phyloP scores from a whole-genome alignment of 371 early-diverging fungal genomes.

The Sporodiniella umbellata region DNA sequence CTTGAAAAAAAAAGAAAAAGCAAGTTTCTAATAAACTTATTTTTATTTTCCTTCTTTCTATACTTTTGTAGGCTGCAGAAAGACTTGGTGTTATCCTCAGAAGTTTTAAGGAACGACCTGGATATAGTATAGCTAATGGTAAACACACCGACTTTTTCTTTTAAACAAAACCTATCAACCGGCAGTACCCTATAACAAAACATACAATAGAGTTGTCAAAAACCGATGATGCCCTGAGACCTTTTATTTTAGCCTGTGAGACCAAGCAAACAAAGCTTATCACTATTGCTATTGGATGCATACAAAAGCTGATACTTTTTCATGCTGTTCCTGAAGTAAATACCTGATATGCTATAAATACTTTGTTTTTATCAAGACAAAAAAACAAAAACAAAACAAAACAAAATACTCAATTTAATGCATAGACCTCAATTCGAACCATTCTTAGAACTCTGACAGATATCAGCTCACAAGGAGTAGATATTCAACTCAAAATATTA shows the following conservation, averaged over 20 bases:
- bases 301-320: constrained; percentile 84
- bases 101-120: constrained; percentile 59
- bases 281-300: constrained; percentile 82
- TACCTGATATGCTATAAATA: no score
- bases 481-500: constrained; percentile 90
- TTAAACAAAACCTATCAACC: no score
- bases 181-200: no score
- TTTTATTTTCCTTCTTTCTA: no score
- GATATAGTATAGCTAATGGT: constrained; percentile 55
- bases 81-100: constrained; percentile 54
- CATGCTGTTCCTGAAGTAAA: constrained; percentile 80
- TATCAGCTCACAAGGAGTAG: constrained; percentile 70
- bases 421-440: constrained; percentile 62
- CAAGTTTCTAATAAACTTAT: no score
- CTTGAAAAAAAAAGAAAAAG: no score
- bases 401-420: background rate
- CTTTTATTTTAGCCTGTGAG: constrained; percentile 88
- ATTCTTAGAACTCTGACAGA: constrained; percentile 74
- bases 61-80: constrained; percentile 51
- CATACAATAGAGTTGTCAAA: constrained; percentile 80
- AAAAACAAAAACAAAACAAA: background rate
- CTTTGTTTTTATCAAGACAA: no score
- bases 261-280: constrained; percentile 84
- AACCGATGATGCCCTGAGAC: constrained; percentile 80
- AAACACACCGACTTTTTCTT: constrained; percentile 2